These are phyloP conservation scores for Gymnopilus junonius DNA, from an alignment of 768 basidiomycete species.

Conservation along the genomic window DNA sequence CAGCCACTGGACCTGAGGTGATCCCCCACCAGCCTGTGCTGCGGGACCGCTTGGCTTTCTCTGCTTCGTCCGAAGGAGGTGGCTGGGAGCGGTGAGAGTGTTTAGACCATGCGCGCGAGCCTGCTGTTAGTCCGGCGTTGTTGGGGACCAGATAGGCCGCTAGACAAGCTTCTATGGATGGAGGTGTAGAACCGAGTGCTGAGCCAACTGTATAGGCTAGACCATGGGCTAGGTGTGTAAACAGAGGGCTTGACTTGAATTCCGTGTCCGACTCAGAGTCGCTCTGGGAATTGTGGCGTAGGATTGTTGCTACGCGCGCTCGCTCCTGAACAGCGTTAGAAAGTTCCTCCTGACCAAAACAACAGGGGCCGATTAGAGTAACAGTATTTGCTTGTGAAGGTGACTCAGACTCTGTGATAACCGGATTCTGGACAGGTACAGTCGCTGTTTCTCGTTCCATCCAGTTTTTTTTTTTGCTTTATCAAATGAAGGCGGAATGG, in stretches of 20 bases:
- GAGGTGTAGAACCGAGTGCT: constrained; percentile 54
- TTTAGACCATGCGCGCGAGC: constrained; percentile 70
- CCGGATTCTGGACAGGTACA: neutral
- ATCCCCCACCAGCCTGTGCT: constrained; percentile 62
- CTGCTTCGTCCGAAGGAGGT: constrained; percentile 8
- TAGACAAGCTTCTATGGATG: constrained; percentile 52
- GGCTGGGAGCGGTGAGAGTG: constrained; percentile 59
- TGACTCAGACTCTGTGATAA: neutral
- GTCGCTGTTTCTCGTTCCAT: neutral
- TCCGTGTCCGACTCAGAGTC: constrained; percentile 12
- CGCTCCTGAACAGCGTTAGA: constrained; percentile 43
- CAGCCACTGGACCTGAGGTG: constrained; percentile 54
- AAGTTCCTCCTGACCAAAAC: constrained; percentile 49
- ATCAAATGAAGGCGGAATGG: neutral
- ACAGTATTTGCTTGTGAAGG: neutral
- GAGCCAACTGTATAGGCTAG: constrained; percentile 66
- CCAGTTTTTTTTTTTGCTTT: neutral
- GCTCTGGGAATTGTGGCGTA: constrained; percentile 7
- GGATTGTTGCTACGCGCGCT: constrained; percentile 31
- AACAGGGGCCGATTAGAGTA: constrained; percentile 36
- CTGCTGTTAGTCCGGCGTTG: constrained; percentile 54
- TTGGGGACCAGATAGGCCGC: constrained; percentile 55
- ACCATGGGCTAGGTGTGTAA: constrained; percentile 50
- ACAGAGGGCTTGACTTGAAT: constrained; percentile 33
- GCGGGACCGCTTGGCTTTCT: constrained; percentile 14